A percentile compares a stretch with the other conserved stretches of the same genome.
phyloP scores from a whole-genome alignment of 163 green algal genomes.

The Picocystis sp. region DNA sequence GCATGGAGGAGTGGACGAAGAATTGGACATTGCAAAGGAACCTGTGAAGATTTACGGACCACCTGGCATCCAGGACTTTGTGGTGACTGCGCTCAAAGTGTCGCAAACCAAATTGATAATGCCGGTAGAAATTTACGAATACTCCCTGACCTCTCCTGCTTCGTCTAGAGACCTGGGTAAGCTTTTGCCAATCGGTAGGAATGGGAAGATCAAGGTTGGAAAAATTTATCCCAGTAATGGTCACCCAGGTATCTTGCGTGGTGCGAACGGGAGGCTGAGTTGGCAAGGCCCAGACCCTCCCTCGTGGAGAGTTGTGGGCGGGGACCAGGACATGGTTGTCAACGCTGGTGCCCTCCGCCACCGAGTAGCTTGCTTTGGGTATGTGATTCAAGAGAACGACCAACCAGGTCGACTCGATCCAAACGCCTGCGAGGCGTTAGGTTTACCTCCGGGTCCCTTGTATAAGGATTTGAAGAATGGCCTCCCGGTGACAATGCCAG shows the following conservation, averaged over 20 bases:
- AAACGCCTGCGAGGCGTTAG: constrained; percentile 1
- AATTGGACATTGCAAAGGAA: constrained; percentile 2
- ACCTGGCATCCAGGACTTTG: constrained; percentile 22
- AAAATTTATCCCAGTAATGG: no score
- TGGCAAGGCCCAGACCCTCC: no score
- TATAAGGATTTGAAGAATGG: constrained; percentile 12
- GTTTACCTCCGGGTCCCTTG: constrained; percentile 10
- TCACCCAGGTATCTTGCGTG: no score
- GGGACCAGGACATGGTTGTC: constrained; percentile 19
- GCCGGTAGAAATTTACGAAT: constrained; percentile 12
- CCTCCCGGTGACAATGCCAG: constrained; percentile 1
- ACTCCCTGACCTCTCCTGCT: no score
- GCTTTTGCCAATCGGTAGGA: no score
- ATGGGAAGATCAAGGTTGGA: no score
- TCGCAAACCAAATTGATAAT: constrained; percentile 12
- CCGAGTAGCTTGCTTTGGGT: constrained; percentile 81
- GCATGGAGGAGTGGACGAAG: background rate
- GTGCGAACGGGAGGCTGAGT: no score
- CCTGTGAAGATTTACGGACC: constrained; percentile 30
- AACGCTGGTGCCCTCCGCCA: constrained; percentile 71
- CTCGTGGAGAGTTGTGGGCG: no score
- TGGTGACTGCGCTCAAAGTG: constrained; percentile 11
- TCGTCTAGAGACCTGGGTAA: no score
- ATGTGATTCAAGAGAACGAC: constrained; percentile 27
- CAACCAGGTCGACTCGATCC: constrained; percentile 3